Percentiles rank a stretch among this genome's conserved stretches.
Conservation (phyloP, 2,329 filamentous ascomycete genomes). For the Whalleya microplaca region DNA sequence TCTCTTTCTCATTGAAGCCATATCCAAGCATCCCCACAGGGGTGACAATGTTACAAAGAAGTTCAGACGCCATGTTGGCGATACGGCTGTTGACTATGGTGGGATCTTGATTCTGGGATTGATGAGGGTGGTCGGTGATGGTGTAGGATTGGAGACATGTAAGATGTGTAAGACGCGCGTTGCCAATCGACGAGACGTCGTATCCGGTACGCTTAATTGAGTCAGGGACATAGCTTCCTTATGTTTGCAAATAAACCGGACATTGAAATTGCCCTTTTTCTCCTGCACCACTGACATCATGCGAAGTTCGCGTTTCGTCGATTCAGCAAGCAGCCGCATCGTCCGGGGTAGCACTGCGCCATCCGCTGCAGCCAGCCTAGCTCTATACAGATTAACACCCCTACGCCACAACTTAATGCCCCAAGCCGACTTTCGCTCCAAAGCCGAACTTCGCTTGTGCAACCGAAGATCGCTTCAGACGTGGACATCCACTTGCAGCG, state of each 20-base stretch:
- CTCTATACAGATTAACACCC: too few species aligned
- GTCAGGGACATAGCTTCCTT: not conserved
- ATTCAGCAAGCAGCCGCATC: not conserved
- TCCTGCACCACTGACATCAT: not conserved
- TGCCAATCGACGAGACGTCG: not conserved
- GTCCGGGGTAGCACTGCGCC: too few species aligned
- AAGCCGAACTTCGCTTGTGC: not conserved
- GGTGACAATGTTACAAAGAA: conserved; percentile 47
- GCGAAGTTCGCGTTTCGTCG: not conserved
- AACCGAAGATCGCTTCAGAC: not conserved
- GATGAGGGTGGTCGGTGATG: not conserved
- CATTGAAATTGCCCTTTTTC: not conserved
- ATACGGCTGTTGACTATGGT: not conserved
- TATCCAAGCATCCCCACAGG: conserved; percentile 56
- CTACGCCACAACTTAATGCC: not conserved
- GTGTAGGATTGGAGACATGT: not conserved
- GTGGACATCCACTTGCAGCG: not conserved
- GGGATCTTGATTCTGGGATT: conserved; percentile 10
- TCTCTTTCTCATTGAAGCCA: conserved; percentile 45
- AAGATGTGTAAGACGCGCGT: not conserved
- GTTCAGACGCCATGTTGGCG: conserved; percentile 7
- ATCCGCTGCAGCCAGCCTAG: too few species aligned
- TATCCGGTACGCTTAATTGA: not conserved
- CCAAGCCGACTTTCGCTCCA: not conserved
- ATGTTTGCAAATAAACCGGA: not conserved